These are phyloP conservation scores for Pholiota molesta DNA, from an alignment of 768 basidiomycete species.

Conservation along the genomic window DNA sequence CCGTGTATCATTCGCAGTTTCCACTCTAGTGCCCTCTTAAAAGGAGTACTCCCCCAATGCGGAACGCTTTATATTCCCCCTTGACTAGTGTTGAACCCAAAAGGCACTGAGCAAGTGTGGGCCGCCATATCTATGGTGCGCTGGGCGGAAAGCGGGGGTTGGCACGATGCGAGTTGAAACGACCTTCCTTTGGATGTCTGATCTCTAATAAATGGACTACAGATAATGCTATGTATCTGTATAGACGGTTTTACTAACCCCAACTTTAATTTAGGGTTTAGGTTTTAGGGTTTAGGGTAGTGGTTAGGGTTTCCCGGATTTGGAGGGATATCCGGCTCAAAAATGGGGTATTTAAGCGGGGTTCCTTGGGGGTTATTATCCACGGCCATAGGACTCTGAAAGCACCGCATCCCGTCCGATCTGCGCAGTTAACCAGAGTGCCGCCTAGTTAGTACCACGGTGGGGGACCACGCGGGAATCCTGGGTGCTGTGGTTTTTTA, in stretches of 20 bases:
- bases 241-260: no score
- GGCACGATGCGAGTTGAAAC: conserved; percentile 67
- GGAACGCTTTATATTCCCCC: conserved; percentile 72
- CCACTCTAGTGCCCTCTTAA: conserved; percentile 72
- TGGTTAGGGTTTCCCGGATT: no score
- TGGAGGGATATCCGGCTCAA: no score
- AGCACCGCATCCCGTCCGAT: conserved; percentile 52
- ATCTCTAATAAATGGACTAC: no score
- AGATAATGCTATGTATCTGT: no score
- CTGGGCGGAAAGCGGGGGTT: conserved; percentile 75
- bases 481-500: conserved; percentile 54
- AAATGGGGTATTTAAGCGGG: no score
- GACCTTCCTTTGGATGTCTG: conserved; percentile 94
- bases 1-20: conserved; percentile 85
- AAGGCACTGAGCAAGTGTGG: conserved; percentile 60
- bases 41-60: conserved; percentile 74
- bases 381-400: no score
- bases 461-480: conserved; percentile 68
- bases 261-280: no score
- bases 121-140: conserved; percentile 49
- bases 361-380: no score
- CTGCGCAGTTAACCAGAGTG: conserved; percentile 67
- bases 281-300: no score
- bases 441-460: conserved; percentile 67
- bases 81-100: conserved; percentile 68